Conservation (phyloP, 2,329 filamentous ascomycete genomes). For the Neonectria neomacrospora region DNA sequence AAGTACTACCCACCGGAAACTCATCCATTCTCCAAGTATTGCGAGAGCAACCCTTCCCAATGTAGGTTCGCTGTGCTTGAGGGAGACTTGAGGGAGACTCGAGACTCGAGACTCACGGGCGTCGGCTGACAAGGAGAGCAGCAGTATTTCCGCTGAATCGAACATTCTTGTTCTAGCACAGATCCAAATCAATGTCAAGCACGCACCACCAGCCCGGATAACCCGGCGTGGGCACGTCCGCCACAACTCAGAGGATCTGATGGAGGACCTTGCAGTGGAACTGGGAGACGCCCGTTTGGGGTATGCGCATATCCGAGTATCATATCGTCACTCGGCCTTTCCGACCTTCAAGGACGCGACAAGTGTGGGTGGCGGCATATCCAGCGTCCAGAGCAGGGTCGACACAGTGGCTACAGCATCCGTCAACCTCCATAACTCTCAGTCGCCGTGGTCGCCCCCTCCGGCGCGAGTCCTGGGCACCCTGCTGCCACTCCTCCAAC, state of each 20-base stretch:
- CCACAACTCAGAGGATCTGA: conserved; percentile 64
- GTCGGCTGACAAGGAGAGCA: conserved; percentile 41
- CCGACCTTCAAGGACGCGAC: conserved; percentile 47
- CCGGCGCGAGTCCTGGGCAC: conserved; percentile 50
- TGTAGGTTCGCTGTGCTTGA: conserved; percentile 47
- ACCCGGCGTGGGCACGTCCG: conserved; percentile 45
- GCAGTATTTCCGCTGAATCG: conserved; percentile 56
- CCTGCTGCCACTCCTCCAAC: conserved; percentile 58
- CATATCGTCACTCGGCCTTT: conserved; percentile 68
- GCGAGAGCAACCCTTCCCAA: conserved; percentile 55
- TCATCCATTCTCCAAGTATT: conserved; percentile 60
- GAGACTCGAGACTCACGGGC: not conserved
- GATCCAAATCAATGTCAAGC: conserved; percentile 49
- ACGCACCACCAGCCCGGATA: conserved; percentile 18
- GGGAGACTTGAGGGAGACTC: not conserved
- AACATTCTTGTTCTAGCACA: conserved; percentile 62
- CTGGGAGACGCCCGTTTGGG: conserved; percentile 60
- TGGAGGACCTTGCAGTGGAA: conserved; percentile 68
- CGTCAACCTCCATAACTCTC: conserved; percentile 59
- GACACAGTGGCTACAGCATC: conserved; percentile 64
- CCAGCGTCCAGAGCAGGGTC: conserved; percentile 58
- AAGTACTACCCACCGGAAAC: conserved; percentile 55
- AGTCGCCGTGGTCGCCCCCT: conserved; percentile 64
- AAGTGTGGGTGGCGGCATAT: conserved; percentile 49
- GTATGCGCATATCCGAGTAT: conserved; percentile 64